These are phyloP conservation scores for Endocladia muricata DNA, from an alignment of 31 red algal species.

Conservation along the genomic window DNA sequence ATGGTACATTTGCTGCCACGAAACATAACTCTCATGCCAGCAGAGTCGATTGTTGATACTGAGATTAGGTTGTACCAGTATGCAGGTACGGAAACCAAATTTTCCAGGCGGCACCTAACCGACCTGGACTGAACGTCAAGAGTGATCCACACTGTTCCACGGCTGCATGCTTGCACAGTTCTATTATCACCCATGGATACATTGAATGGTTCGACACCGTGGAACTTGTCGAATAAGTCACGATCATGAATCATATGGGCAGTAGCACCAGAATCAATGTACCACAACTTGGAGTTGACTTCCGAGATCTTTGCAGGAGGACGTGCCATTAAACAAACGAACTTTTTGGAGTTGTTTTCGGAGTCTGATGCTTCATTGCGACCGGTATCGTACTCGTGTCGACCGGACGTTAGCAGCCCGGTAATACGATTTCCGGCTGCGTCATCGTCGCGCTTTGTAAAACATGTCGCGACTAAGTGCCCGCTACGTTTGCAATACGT, in stretches of 20 bases:
- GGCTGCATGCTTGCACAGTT: not conserved
- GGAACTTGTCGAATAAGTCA: not conserved
- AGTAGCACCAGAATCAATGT: slow-evolving; percentile 13
- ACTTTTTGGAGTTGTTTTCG: not conserved
- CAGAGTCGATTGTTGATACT: not conserved
- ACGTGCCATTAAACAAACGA: not conserved
- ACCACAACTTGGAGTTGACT: not conserved
- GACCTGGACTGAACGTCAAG: not conserved
- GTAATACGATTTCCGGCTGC: not conserved
- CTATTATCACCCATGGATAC: not conserved
- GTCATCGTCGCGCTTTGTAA: not conserved
- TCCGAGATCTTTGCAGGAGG: too few species aligned
- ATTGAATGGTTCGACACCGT: not conserved
- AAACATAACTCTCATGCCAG: not conserved
- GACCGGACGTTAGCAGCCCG: not conserved
- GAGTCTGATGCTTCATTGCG: not conserved
- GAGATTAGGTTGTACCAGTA: not conserved
- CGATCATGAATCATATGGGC: slow-evolving; percentile 13
- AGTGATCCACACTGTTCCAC: not conserved
- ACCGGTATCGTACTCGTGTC: not conserved
- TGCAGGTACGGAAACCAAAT: not conserved
- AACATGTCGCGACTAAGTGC: not conserved
- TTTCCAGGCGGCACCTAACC: not conserved
- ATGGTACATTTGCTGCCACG: not conserved
- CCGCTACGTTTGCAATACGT: not conserved